phyloP scores from a whole-genome alignment of 2,329 filamentous ascomycete genomes.

The Trichocomaceae sp. region DNA sequence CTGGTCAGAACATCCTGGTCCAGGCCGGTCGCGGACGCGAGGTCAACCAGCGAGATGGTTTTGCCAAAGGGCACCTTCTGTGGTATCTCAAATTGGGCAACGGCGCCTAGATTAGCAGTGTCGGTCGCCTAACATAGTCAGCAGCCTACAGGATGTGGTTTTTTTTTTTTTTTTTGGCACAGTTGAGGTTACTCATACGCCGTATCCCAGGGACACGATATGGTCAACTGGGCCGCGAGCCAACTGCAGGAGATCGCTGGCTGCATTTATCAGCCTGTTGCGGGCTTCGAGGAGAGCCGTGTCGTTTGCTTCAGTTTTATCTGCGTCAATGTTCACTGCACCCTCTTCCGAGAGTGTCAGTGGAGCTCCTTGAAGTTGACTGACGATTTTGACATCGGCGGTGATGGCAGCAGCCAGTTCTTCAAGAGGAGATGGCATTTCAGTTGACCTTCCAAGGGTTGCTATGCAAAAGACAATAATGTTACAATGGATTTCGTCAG shows the following conservation, averaged over 20 bases:
- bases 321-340: neutral
- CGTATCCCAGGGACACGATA: neutral
- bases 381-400: neutral
- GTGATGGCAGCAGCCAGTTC: neutral
- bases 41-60: neutral
- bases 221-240: neutral
- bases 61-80: conserved; percentile 2
- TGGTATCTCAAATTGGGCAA: neutral
- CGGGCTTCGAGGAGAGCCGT: neutral
- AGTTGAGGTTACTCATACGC: neutral
- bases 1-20: neutral
- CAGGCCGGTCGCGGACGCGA: neutral
- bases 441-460: too few species aligned
- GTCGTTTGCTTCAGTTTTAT: neutral
- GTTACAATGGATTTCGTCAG: too few species aligned
- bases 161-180: too few species aligned
- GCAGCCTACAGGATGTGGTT: neutral
- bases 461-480: too few species aligned
- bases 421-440: neutral
- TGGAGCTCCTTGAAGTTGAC: neutral
- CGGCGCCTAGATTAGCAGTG: neutral
- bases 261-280: neutral
- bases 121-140: conserved; percentile 1
- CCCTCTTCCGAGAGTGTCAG: neutral
- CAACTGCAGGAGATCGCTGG: neutral